Conservation (phyloP, 257 asterid genomes). For the Lavandula angustifolia region DNA sequence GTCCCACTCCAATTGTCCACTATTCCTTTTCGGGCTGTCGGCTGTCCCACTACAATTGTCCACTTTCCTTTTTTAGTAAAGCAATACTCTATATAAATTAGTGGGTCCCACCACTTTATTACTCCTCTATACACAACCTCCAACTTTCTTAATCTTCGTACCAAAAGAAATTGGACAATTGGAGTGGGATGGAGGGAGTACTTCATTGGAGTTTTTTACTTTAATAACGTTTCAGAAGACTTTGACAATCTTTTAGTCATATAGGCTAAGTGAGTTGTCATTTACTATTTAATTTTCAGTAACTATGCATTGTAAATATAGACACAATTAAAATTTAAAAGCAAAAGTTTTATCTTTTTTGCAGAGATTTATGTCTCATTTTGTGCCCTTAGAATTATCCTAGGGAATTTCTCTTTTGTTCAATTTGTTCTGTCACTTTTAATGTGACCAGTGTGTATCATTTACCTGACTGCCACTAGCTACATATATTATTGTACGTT, state of each 20-base stretch:
- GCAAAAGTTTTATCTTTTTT: background rate
- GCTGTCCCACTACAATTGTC: too few relatives aligned
- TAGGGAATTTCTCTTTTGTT: background rate
- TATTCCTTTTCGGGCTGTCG: too few relatives aligned
- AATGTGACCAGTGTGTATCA: background rate
- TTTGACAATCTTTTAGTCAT: background rate
- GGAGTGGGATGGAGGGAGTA: too few relatives aligned
- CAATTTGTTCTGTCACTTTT: background rate
- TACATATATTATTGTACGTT: background rate
- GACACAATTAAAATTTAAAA: background rate
- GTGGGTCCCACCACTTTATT: too few relatives aligned
- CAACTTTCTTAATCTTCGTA: too few relatives aligned
- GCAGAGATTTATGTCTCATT: background rate
- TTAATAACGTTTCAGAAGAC: background rate
- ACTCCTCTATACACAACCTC: too few relatives aligned
- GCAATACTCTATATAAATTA: too few relatives aligned
- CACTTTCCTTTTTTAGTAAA: too few relatives aligned
- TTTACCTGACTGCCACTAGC: background rate
- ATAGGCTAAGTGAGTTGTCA: background rate
- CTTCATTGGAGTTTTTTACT: background rate
- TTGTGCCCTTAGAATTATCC: background rate
- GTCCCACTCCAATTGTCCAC: too few relatives aligned
- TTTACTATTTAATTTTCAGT: background rate
- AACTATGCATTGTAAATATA: background rate
- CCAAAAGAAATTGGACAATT: too few relatives aligned